Evolutionary conservation across 495 filamentous ascomycete genomes (phyloP).

Genomic region (Antarctomyces pellizariae): DNA sequence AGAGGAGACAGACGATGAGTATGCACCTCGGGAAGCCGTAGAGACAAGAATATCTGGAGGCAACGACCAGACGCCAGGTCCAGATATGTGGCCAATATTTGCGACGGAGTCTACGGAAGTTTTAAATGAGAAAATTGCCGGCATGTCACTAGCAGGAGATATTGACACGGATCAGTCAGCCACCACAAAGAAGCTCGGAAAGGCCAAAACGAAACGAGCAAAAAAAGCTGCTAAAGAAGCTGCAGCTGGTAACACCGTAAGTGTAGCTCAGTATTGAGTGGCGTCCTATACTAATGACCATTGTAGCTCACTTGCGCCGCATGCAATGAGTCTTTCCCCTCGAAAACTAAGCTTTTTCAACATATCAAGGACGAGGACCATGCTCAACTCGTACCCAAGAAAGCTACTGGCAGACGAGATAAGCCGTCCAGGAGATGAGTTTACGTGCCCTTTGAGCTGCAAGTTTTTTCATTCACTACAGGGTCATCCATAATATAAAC

Average conservation of each 20-base stretch:
- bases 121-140: conserved; percentile 6
- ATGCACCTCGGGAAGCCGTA: conserved; percentile 21
- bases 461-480: too few relatives aligned
- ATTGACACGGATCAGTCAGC: conserved; percentile 9
- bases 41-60: conserved; percentile 13
- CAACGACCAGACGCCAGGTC: too few relatives aligned
- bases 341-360: conserved; percentile 45
- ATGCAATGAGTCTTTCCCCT: conserved; percentile 38
- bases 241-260: conserved; percentile 15
- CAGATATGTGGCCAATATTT: conserved; percentile 3
- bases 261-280: conserved; percentile 5
- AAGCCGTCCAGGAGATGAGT: too few relatives aligned
- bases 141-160: conserved; percentile 9
- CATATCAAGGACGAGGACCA: conserved; percentile 46
- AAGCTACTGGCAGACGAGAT: conserved; percentile 17
- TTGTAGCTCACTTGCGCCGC: conserved; percentile 29
- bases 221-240: conserved; percentile 50
- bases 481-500: too few relatives aligned
- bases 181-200: conserved; percentile 32
- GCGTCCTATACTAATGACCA: too few relatives aligned
- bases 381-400: conserved; percentile 22
- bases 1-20: conserved; percentile 20
- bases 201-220: conserved; percentile 69
- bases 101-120: conserved; percentile 1
- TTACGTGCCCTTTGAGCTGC: too few relatives aligned